A percentile compares a stretch with the other conserved stretches of the same genome.
These are phyloP conservation scores for Sporothrix brunneoviolacea DNA, from an alignment of 2,329 filamentous ascomycete species.

Conservation along the genomic window DNA sequence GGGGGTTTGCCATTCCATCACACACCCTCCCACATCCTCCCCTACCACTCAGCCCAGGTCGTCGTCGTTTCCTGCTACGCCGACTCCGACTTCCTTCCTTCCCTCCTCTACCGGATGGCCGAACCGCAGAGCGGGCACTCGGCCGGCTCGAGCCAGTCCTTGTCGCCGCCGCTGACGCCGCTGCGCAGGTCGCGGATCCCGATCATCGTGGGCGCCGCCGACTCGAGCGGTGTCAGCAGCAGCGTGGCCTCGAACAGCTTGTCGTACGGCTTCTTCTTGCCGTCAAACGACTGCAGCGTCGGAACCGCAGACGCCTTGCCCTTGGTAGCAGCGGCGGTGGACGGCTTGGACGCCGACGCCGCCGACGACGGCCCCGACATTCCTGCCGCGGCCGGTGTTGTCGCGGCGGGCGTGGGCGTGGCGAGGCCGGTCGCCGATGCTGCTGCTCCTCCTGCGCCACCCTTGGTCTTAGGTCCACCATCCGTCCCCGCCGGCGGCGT, in stretches of 20 bases:
- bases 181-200: constrained; percentile 47
- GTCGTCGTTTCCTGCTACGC: neutral
- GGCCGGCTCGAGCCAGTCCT: constrained; percentile 46
- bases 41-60: no score
- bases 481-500: no score
- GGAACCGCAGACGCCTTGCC: constrained; percentile 34
- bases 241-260: constrained; percentile 46
- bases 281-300: constrained; percentile 22
- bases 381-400: no score
- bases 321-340: constrained; percentile 22
- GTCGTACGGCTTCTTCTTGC: constrained; percentile 39
- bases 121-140: constrained; percentile 44
- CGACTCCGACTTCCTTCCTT: no score
- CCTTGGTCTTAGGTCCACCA: neutral
- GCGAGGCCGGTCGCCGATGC: neutral
- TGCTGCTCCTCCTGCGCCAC: neutral
- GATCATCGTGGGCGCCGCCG: constrained; percentile 38
- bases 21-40: no score
- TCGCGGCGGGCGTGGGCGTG: constrained; percentile 4
- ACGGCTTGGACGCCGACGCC: constrained; percentile 16
- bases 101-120: constrained; percentile 14
- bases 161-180: constrained; percentile 41
- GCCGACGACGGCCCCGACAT: no score
- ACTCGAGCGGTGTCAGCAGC: constrained; percentile 37
- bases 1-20: no score